phyloP scores from a whole-genome alignment of 2,329 filamentous ascomycete genomes.

The Pseudogymnoascus destructans region DNA sequence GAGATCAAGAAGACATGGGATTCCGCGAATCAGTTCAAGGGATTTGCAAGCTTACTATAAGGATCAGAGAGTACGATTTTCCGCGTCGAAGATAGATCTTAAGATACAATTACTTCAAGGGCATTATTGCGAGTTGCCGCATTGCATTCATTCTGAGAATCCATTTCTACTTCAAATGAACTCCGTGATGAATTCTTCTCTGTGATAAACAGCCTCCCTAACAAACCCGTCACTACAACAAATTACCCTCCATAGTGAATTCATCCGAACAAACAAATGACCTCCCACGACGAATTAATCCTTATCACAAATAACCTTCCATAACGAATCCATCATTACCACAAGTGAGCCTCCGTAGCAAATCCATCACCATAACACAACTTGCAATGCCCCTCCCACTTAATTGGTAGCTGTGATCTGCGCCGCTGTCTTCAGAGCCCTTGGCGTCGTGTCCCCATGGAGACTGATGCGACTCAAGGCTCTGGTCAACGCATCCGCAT shows the following conservation, averaged over 20 bases:
- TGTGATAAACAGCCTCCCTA: neutral
- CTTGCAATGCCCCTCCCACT: neutral
- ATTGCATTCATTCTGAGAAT: neutral
- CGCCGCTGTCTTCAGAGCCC: neutral
- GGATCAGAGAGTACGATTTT: neutral
- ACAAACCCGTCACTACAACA: neutral
- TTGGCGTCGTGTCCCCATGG: neutral
- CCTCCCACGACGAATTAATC: neutral
- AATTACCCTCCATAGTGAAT: neutral
- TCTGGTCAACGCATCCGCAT: neutral
- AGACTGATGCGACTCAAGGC: neutral
- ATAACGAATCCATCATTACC: neutral
- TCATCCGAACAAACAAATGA: neutral
- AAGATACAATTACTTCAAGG: neutral
- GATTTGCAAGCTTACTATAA: neutral
- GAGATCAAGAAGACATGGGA: conserved; percentile 22
- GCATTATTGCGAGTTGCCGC: neutral
- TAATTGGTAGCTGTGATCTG: neutral
- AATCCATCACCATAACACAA: neutral
- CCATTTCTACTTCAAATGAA: neutral
- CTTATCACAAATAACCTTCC: neutral
- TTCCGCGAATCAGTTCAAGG: conserved; percentile 11
- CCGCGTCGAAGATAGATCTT: too few relatives aligned
- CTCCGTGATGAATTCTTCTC: neutral
- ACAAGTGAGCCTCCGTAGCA: neutral